Base-by-base conservation (phyloP, 345 rosid species). In the Brassica juncea region DNA sequence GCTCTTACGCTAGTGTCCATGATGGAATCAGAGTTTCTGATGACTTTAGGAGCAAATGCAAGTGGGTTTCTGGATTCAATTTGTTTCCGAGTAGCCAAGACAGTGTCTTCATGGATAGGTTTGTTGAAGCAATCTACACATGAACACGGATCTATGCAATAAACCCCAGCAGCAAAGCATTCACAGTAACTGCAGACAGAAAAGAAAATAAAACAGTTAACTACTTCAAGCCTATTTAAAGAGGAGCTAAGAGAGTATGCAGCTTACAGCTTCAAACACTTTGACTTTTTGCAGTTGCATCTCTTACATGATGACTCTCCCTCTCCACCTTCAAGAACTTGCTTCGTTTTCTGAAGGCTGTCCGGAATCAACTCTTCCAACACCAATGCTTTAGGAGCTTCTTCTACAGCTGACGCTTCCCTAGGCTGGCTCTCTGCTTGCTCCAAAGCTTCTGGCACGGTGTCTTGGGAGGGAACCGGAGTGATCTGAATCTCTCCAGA, bases 11-110 rank as follows among this genome's bases (percentile, higher is more conserved):
- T 88, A 58, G 80, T 63, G 79, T 93, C 94, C 55, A 89, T 78
- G 32, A 81, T 55, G 67, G 97, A 70, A 73, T 90, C 97, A 4
- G 92, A 66, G 78, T 78, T 84, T 80, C 90, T 78, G 73, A 95
- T 91, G 30, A 95, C 97, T 90, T 91, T 95, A 60, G 99, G 98
- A 83, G 99, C 97, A 89, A 95, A 95, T 72, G 99, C 99, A 80
- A 93, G 93, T 14, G 99, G 99, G 55, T 95, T 93, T 42, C 99
- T 90, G 12, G 98, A 91, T 75, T 93, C 98, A 2, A 95, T 95
- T 85, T 90, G 98, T 80, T 88, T 91, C 75, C 99, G 97, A 63
- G 99, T 93, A 82, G 92, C 96, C 75, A 93, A 86, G 76, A 95
- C 97, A 70, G 92, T 93, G 64, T 95, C 96, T 86, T 90, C 92